These are phyloP conservation scores for Paraphaeosphaeria minitans DNA, from an alignment of 2,329 filamentous ascomycete species.

Conservation along the genomic window DNA sequence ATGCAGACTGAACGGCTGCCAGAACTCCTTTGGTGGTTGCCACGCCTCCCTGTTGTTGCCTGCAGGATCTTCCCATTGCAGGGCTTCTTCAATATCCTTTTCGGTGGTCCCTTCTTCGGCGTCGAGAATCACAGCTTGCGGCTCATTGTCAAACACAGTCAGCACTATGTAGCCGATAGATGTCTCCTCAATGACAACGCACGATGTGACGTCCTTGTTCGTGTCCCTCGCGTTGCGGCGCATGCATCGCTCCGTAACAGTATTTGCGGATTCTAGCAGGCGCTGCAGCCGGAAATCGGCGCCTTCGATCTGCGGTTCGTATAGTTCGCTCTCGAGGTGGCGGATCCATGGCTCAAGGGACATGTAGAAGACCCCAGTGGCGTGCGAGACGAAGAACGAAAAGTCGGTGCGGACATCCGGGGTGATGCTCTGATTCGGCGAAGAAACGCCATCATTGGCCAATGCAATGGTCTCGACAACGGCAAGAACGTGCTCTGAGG, in stretches of 20 bases:
- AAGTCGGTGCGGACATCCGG: conserved; percentile 61
- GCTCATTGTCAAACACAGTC: conserved; percentile 54
- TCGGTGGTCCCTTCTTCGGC: conserved; percentile 38
- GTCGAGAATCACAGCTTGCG: conserved; percentile 59
- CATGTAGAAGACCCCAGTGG: conserved; percentile 59
- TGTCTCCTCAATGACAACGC: conserved; percentile 60
- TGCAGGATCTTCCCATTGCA: conserved; percentile 23
- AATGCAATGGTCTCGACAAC: conserved; percentile 51
- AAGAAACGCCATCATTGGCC: conserved; percentile 27
- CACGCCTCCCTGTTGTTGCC: conserved; percentile 68
- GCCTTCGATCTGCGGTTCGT: conserved; percentile 56
- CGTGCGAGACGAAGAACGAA: conserved; percentile 63
- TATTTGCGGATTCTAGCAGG: conserved; percentile 58
- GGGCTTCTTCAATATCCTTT: conserved; percentile 33
- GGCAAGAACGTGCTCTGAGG: conserved; percentile 35
- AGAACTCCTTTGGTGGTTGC: conserved; percentile 66
- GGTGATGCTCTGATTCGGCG: conserved; percentile 61
- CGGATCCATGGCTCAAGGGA: conserved; percentile 63
- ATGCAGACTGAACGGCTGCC: conserved; percentile 62
- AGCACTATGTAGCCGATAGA: conserved; percentile 64
- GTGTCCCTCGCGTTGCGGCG: conserved; percentile 30
- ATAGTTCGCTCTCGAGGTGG: conserved; percentile 62
- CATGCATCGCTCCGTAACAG: conserved; percentile 56
- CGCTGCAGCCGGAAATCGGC: conserved; percentile 62
- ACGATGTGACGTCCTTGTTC: conserved; percentile 50